Evolutionary conservation across 23 red algal species (phyloP), one percentile per base, ranked within the genome.

Genomic region (Agarophyton chilense): DNA sequence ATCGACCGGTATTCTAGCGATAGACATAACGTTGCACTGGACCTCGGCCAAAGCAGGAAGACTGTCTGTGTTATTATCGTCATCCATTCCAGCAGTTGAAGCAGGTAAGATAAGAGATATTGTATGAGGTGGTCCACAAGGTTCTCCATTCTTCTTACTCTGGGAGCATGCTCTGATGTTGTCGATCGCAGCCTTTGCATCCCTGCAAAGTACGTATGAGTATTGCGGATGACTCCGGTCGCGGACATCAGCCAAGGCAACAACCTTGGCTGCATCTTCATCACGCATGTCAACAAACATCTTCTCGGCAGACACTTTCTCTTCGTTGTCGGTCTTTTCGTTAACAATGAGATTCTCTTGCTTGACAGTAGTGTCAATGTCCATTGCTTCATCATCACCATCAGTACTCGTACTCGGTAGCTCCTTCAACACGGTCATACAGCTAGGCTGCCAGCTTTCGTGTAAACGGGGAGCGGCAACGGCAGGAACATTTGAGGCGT

Each of bases 281-380:
- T 89, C 85, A 3, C 50, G 40, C 85, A 89, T 65, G 49, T 89
- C 85, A 6, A 89, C 85, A 66, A 89, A 89, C 85, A 89, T 89
- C 6, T 84, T 84, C 32, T 84, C 55, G 4, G 57, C 80, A 9
- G 77, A n/a, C 3, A 80, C 32, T 31, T 55, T 14, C 9, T 55
- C 29, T 14, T 42, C 16, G 14, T 40, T 42, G 0, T 71, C 58
- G 54, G 31, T 70, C 4, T 53, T 53, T 29, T 84, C 80, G 26
- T 64, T 28, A 10, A 72, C 24, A 11, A 89, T 17, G 13, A 89
- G 10, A 17, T 25, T n/a, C 53, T 89, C 85, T 31, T 65, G 29
- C 72, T 89, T 89, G 36, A 56, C 36, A 35, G 1, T 32, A 4
- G 34, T 12, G 29, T 60, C 47, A 43, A 46, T 24, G 21, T 80